Conservation (phyloP, 2,329 filamentous ascomycete genomes). For the Didymosphaeria variabile region DNA sequence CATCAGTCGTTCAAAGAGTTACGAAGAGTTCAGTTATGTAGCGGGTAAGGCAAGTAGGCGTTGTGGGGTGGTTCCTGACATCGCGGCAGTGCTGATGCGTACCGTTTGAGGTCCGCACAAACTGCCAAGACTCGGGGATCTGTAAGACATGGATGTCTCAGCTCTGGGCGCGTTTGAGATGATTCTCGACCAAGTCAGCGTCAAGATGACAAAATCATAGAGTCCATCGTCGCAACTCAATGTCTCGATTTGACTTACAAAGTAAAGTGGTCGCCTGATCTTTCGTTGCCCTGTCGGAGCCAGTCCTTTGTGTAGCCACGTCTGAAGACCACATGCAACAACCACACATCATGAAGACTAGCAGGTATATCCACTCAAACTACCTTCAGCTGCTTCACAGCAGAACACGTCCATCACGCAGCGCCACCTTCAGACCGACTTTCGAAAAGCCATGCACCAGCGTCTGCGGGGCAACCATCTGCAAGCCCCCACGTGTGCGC, state of each 20-base stretch:
- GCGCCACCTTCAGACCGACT: constrained; percentile 4
- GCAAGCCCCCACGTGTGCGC: constrained; percentile 22
- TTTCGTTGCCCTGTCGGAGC: not conserved
- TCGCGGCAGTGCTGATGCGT: constrained; percentile 14
- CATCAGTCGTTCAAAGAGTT: constrained; percentile 9
- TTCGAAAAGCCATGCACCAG: constrained; percentile 13
- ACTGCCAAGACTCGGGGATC: constrained; percentile 15
- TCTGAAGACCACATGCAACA: constrained; percentile 1
- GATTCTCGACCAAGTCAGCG: not conserved
- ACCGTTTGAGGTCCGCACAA: constrained; percentile 9
- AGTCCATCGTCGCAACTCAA: not conserved
- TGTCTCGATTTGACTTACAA: not conserved
- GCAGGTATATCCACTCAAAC: not conserved
- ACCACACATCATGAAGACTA: not conserved
- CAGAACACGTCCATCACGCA: constrained; percentile 1
- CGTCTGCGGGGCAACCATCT: constrained; percentile 8
- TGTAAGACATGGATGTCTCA: constrained; percentile 9
- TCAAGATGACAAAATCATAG: not conserved
- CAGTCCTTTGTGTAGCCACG: not conserved
- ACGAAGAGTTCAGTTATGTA: not conserved
- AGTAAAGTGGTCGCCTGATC: not conserved
- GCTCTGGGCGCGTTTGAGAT: not conserved
- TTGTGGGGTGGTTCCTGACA: constrained; percentile 7
- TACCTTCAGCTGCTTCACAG: not conserved
- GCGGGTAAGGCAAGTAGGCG: not conserved